Conservation (phyloP, 148 eudicot genomes). For the Limonium bicolor region DNA sequence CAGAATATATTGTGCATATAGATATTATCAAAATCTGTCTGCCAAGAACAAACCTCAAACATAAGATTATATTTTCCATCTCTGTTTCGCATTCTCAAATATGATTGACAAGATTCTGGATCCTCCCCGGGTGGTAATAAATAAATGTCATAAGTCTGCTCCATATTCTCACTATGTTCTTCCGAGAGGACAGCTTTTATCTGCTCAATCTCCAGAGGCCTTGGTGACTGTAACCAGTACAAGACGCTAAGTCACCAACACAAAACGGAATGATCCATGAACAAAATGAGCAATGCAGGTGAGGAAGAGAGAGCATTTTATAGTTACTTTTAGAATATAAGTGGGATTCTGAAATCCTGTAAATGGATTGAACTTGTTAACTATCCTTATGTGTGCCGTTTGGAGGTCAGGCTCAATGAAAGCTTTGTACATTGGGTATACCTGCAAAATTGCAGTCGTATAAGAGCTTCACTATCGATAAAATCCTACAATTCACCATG, state of each 20-base stretch:
- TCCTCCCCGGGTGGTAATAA: constrained; percentile 98
- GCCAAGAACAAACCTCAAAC: constrained; percentile 64
- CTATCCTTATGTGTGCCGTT: constrained; percentile 83
- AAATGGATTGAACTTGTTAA: constrained; percentile 91
- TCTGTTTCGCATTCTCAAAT: constrained; percentile 89
- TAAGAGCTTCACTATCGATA: constrained; percentile 8
- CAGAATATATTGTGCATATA: neutral
- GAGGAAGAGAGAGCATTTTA: neutral
- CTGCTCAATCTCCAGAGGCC: constrained; percentile 42
- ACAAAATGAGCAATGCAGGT: neutral
- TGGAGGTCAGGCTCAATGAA: constrained; percentile 95
- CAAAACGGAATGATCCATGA: neutral
- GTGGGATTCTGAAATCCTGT: constrained; percentile 89
- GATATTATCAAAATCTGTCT: neutral
- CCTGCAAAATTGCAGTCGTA: constrained; percentile 23
- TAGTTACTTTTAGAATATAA: constrained; percentile 66
- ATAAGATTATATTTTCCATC: constrained; percentile 97
- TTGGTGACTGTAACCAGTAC: constrained; percentile 41
- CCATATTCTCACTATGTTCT: constrained; percentile 32
- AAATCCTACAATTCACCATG: neutral
- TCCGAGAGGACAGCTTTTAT: constrained; percentile 48
- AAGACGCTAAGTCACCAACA: neutral
- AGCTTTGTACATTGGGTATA: constrained; percentile 97
- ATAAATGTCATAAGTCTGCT: constrained; percentile 85
- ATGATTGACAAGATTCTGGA: constrained; percentile 93